Evolutionary conservation across 805 yeast genomes (phyloP), one percentile per base, ranked within the genome.

Genomic region (Starmerella ratchasimensis): DNA sequence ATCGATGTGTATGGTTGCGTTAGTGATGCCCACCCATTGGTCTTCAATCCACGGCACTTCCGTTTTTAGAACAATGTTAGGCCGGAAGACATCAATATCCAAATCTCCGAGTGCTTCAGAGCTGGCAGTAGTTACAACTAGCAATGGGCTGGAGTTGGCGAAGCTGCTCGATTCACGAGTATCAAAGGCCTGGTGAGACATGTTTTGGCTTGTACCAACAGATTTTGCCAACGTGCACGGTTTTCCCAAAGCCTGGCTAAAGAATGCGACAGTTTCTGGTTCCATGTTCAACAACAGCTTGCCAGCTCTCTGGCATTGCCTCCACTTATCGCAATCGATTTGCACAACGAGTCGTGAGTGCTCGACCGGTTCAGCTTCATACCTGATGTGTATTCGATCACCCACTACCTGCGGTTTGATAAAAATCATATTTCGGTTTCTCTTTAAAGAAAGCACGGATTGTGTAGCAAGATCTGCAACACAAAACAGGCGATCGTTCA

Each of bases 401-500:
- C 5, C 29, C 2, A 10, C 47, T 9, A 63, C 44, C 0, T n/a
- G 16, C 1, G 69, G 65, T 19, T 44, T 38, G 28, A 66, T 48
- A 15, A 47, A 44, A 7, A 58, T 54, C 69, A 66, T 65, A 6
- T 44, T 31, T 14, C 54, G 53, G 37, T 56, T 35, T 21, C 50
- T 47, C 38, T 64, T 66, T 42, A 64, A 49, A 2, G 58, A 43
- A 30, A 65, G 29, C 3, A 63, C 59, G 9, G 45, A 38, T 11
- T 43, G 39, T 13, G 52, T 47, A 1, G 45, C 37, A 2, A 54
- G 39, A 25, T 53, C 54, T 4, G 64, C 43, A n/a, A 66, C 42
- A 28, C 66, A 56, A 36, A 64, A 65, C 40, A 51, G 49, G 14
- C 71, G 48, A 45, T 66, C 71, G 49, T 56, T 58, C 31, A 57